A percentile compares a stretch with the other conserved stretches of the same genome.
Evolutionary conservation across 352 stramenopile genomes (phyloP).

Genomic region (Lagenidium sp.): DNA sequence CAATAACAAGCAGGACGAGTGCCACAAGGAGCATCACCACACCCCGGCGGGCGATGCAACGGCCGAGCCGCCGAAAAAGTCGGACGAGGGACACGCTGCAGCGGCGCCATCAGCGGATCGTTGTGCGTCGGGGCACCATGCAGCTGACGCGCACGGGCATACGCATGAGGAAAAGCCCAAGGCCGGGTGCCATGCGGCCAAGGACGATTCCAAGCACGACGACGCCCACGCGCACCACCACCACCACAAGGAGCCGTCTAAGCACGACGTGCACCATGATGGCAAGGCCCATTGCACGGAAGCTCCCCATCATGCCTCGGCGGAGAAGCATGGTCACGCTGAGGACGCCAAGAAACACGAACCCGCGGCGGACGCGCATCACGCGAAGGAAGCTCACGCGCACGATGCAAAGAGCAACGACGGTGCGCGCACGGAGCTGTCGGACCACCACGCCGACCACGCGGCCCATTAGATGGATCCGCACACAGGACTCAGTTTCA

Average conservation of each 20-base stretch:
- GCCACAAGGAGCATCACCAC: background rate
- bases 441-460: slow-evolving; percentile 15
- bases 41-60: background rate
- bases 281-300: background rate
- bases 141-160: background rate
- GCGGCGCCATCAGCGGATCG: too few relatives aligned
- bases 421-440: slow-evolving; percentile 7
- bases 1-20: background rate
- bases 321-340: background rate
- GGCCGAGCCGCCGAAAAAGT: background rate
- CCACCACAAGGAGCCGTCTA: background rate
- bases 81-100: background rate
- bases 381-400: too few relatives aligned
- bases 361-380: background rate
- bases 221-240: slow-evolving; percentile 1
- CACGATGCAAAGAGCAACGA: slow-evolving; percentile 12
- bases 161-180: background rate
- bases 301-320: background rate
- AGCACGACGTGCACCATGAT: background rate
- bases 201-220: slow-evolving; percentile 5
- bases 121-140: too few relatives aligned
- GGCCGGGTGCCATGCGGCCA: background rate
- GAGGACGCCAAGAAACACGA: background rate
- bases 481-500: too few relatives aligned
- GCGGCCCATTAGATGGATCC: slow-evolving; percentile 3